Conservation (phyloP, 495 filamentous ascomycete genomes). For the Articulospora tetracladia region DNA sequence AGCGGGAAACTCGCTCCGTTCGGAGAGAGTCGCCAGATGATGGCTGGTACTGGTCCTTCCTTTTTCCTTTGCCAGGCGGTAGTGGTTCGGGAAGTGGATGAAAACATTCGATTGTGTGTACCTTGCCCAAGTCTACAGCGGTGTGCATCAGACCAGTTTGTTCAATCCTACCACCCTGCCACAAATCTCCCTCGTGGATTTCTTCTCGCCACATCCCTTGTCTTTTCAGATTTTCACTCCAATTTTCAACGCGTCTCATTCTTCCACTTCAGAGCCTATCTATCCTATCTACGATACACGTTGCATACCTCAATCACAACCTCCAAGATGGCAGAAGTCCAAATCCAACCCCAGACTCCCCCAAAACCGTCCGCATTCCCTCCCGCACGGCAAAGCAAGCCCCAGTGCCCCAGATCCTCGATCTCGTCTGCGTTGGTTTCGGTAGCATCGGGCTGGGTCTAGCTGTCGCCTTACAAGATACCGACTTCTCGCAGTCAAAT, state of each 20-base stretch:
- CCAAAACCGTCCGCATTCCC: not conserved
- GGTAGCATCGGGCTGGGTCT: not conserved
- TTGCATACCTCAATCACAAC: not conserved
- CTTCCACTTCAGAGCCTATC: not conserved
- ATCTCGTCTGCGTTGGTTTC: not conserved
- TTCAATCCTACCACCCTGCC: too few relatives aligned
- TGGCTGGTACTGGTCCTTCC: too few relatives aligned
- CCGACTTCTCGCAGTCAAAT: not conserved
- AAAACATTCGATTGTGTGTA: too few relatives aligned
- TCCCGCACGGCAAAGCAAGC: not conserved
- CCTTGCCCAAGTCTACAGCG: too few relatives aligned
- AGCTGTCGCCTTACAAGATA: not conserved
- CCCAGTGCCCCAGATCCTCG: not conserved
- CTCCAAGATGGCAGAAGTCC: not conserved
- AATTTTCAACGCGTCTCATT: too few relatives aligned
- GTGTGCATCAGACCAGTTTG: too few relatives aligned
- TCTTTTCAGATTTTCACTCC: not conserved
- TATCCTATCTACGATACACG: not conserved
- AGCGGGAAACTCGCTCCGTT: too few relatives aligned
- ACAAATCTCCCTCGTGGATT: not conserved
- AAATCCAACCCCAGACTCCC: not conserved
- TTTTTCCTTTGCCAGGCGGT: too few relatives aligned
- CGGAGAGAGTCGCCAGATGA: too few relatives aligned
- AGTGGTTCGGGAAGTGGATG: too few relatives aligned
- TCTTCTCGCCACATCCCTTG: not conserved